Percentiles rank a stretch among this genome's conserved stretches.
Evolutionary conservation across 352 stramenopile genomes (phyloP).

Genomic region (Phytophthora pisi): DNA sequence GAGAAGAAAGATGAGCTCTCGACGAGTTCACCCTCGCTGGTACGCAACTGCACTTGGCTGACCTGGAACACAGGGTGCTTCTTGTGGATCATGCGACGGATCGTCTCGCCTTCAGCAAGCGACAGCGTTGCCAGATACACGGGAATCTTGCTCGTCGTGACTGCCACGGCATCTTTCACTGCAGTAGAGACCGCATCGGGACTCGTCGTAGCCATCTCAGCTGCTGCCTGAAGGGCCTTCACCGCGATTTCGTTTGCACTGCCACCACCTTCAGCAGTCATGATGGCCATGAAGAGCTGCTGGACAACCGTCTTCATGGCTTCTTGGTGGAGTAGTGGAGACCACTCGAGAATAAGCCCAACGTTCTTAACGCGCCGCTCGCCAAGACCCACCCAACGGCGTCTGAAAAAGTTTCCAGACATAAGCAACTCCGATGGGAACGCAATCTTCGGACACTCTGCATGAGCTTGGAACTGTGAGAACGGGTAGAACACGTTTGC

Average conservation of each 20-base stretch:
- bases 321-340: slow-evolving; percentile 73
- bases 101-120: slow-evolving; percentile 97
- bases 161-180: slow-evolving; percentile 53
- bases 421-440: slow-evolving; percentile 77
- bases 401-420: slow-evolving; percentile 91
- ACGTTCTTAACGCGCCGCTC: slow-evolving; percentile 91
- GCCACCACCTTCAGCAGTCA: slow-evolving; percentile 26
- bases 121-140: slow-evolving; percentile 96
- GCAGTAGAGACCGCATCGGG: slow-evolving; percentile 27
- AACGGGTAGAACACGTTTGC: slow-evolving; percentile 83
- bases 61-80: slow-evolving; percentile 76
- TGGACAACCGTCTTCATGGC: slow-evolving; percentile 72
- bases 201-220: slow-evolving; percentile 37
- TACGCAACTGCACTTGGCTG: slow-evolving; percentile 75
- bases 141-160: slow-evolving; percentile 41
- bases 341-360: slow-evolving; percentile 89
- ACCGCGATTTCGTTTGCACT: slow-evolving; percentile 77
- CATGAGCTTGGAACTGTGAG: slow-evolving; percentile 73
- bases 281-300: slow-evolving; percentile 64
- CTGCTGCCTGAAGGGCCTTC: slow-evolving; percentile 47
- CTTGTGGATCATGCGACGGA: slow-evolving; percentile 96
- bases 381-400: slow-evolving; percentile 86
- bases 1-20: slow-evolving; percentile 81
- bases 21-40: slow-evolving; percentile 80
- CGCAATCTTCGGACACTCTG: slow-evolving; percentile 70